phyloP scores from a whole-genome alignment of 2,329 filamentous ascomycete species.

The Samsoniella hepiali region DNA sequence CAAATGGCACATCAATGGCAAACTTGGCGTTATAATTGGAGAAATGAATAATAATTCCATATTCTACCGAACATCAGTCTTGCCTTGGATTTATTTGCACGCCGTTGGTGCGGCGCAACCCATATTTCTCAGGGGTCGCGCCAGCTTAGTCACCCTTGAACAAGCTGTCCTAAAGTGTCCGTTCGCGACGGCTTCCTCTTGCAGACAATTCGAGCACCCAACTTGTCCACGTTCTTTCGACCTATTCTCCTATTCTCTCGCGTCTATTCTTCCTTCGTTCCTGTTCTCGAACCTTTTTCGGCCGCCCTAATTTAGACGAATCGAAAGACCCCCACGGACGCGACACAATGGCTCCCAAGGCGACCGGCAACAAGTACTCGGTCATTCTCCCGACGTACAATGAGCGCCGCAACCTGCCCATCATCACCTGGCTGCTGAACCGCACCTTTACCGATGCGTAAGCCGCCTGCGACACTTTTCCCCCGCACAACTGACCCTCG shows the following conservation, averaged over 20 bases:
- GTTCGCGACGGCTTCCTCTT: conserved; percentile 4
- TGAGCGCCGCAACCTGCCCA: conserved; percentile 93
- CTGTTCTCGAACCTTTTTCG: background rate
- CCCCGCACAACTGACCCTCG: background rate
- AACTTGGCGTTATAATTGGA: too few species aligned
- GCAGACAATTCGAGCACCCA: conserved; percentile 14
- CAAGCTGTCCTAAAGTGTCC: conserved; percentile 10
- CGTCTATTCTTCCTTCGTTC: background rate
- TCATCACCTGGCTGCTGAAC: conserved; percentile 91
- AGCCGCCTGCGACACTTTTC: conserved; percentile 25
- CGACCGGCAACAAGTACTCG: conserved; percentile 74
- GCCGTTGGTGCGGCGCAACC: background rate
- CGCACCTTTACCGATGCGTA: conserved; percentile 88
- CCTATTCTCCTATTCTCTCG: background rate
- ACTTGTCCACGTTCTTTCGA: conserved; percentile 14
- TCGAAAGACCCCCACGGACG: background rate
- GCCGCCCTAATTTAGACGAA: background rate
- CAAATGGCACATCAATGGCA: too few species aligned
- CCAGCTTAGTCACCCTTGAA: conserved; percentile 17
- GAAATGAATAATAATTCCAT: too few species aligned
- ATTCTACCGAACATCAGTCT: too few species aligned
- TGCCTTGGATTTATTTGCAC: too few species aligned
- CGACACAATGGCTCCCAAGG: conserved; percentile 43
- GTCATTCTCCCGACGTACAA: conserved; percentile 98
- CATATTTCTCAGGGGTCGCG: conserved; percentile 15